Percentiles rank a stretch among this genome's conserved stretches.
These are phyloP conservation scores for Dothideomycetidae sp. DNA, from an alignment of 2,329 filamentous ascomycete genomes.

Conservation along the genomic window DNA sequence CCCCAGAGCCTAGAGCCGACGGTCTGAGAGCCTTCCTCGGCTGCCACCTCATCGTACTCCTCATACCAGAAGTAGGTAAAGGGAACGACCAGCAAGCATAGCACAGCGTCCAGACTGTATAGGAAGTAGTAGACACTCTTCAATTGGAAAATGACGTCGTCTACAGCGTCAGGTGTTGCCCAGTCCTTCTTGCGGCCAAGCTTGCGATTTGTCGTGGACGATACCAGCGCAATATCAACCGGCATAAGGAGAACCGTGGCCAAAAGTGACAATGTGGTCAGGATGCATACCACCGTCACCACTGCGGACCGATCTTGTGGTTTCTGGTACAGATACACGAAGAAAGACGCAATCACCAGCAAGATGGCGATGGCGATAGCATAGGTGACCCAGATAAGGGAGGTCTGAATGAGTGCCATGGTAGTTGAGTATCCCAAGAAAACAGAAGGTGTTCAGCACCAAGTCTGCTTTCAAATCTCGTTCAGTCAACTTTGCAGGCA, in stretches of 20 bases:
- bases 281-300: conserved; percentile 71
- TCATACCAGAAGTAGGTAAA: conserved; percentile 99
- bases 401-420: conserved; percentile 66
- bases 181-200: conserved; percentile 82
- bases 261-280: conserved; percentile 74
- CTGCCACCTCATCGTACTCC: conserved; percentile 84
- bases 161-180: conserved; percentile 71
- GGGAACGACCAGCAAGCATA: conserved; percentile 80
- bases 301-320: conserved; percentile 70
- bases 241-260: conserved; percentile 86
- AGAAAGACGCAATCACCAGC: conserved; percentile 63
- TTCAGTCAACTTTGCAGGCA: too few relatives aligned
- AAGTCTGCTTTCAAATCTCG: too few relatives aligned
- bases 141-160: conserved; percentile 64
- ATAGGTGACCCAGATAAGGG: conserved; percentile 91
- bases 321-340: conserved; percentile 83
- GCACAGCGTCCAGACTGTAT: conserved; percentile 78
- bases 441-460: too few relatives aligned
- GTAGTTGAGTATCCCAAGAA: too few relatives aligned
- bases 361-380: conserved; percentile 66
- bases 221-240: conserved; percentile 89
- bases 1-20: conserved; percentile 58
- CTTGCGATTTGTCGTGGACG: conserved; percentile 63
- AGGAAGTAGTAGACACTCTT: conserved; percentile 84
- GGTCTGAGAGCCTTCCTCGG: conserved; percentile 63